These are phyloP conservation scores for Amanita thiersii DNA, from an alignment of 768 basidiomycete species.

Conservation along the genomic window DNA sequence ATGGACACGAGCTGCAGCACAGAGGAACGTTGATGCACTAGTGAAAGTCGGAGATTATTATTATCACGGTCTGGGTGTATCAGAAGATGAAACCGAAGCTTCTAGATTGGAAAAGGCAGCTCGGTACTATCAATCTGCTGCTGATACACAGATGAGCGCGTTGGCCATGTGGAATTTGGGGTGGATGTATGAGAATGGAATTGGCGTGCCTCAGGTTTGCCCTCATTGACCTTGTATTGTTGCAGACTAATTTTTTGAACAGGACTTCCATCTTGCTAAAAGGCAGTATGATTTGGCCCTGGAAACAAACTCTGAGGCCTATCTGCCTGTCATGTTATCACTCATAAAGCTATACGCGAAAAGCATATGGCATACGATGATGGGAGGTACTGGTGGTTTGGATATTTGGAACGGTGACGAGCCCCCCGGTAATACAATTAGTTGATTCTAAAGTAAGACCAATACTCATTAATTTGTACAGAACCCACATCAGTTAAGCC, in stretches of 20 bases:
- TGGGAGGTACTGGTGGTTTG: constrained; percentile 62
- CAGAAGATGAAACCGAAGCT: constrained; percentile 50
- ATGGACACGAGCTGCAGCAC: constrained; percentile 91
- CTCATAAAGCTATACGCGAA: constrained; percentile 74
- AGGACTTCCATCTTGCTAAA: constrained; percentile 97
- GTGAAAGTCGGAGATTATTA: constrained; percentile 99
- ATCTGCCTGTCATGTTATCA: constrained; percentile 79
- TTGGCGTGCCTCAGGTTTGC: constrained; percentile 78
- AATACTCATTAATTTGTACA: constrained; percentile 8
- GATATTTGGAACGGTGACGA: constrained; percentile 58
- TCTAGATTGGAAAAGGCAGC: constrained; percentile 83
- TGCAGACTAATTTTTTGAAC: constrained; percentile 3
- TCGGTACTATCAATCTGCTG: constrained; percentile 89
- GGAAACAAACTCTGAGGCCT: constrained; percentile 84
- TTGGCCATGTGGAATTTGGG: constrained; percentile 98
- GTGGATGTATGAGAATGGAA: constrained; percentile 98
- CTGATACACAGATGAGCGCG: constrained; percentile 86
- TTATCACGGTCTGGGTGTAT: constrained; percentile 81
- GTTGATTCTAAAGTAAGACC: constrained; percentile 2
- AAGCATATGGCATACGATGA: constrained; percentile 77
- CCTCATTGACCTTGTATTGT: neutral
- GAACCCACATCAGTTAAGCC: constrained; percentile 13
- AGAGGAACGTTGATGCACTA: constrained; percentile 92
- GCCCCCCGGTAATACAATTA: constrained; percentile 37
- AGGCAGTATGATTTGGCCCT: constrained; percentile 88